A percentile compares a stretch with the other conserved stretches of the same genome.
Conservation (phyloP, 805 yeast species). For the Saturnispora ahearnii region DNA sequence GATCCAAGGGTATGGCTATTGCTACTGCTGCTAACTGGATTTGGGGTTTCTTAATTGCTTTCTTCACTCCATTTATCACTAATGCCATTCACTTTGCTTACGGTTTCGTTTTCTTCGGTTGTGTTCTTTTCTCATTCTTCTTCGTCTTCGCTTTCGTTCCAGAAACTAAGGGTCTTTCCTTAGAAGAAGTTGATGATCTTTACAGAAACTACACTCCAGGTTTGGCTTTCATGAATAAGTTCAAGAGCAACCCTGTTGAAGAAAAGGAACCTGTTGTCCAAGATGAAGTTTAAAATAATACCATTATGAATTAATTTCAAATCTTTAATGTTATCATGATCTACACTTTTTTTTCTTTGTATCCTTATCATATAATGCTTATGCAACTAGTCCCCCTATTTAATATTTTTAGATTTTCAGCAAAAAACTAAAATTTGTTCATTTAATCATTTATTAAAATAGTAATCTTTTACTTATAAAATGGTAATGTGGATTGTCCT, state of each 20-base stretch:
- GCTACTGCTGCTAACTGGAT: conserved; percentile 62
- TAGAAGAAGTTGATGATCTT: conserved; percentile 49
- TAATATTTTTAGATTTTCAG: not conserved
- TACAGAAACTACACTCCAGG: conserved; percentile 32
- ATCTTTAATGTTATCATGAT: not conserved
- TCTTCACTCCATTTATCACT: conserved; percentile 50
- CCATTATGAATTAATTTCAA: not conserved
- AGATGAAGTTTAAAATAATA: conserved; percentile 3
- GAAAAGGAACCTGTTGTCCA: not conserved
- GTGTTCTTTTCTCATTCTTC: conserved; percentile 43
- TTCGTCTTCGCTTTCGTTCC: conserved; percentile 45
- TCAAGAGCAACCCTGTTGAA: conserved; percentile 16
- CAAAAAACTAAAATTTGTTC: not conserved
- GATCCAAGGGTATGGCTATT: conserved; percentile 53
- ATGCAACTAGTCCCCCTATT: not conserved
- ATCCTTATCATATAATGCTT: not conserved
- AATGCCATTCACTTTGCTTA: conserved; percentile 46
- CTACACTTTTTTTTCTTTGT: not conserved
- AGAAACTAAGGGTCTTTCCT: conserved; percentile 48
- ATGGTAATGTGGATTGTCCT: conserved; percentile 7
- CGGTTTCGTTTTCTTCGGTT: conserved; percentile 50
- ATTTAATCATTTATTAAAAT: not conserved
- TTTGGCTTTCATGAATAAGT: conserved; percentile 20
- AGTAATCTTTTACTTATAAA: not conserved
- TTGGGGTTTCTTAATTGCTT: conserved; percentile 48